Evolutionary conservation across 1,284 basidiomycete genomes (phyloP), one percentile per base, ranked within the genome.

Genomic region (Fistulina hepatica): DNA sequence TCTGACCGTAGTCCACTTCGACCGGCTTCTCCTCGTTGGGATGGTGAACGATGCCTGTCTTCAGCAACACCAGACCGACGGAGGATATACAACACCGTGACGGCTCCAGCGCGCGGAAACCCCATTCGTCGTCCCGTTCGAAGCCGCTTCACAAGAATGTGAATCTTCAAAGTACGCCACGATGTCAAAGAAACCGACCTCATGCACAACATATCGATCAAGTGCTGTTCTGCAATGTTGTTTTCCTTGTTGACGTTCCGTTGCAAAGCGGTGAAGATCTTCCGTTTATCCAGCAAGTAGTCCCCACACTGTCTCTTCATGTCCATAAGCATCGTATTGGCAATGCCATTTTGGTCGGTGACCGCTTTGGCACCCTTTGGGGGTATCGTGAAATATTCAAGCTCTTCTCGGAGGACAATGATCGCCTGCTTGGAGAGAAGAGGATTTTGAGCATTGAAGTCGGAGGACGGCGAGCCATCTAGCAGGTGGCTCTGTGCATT

Each of bases 131-230:
- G 20, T 94, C 83, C 21, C 93, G 81, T 57, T 93, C 78, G 57
- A 99, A 99, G 15, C 94, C 94, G 59, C 92, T 95, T 50, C 15
- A 46, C 32, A 33, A 33, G 19, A 15, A 23, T 23, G 33, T 28
- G 13, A 5, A 49, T 30, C 3, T 11, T 34, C 20, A 25, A 33
- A 46, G 33, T 19, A 13, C 27, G n/a, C n/a, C 27, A 13, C 27
- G 17, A 30, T 16, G 17, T 30, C n/a, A 30, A 38, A 30, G 21
- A 33, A 31, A 39, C 70, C 43, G 55, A 92, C 92, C 89, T 94
- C 91, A 97, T 97, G 65, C 95, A 98, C 39, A 99, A 72, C 94
- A 99, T 99, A 64, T 98, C 95, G 61, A 99, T 99, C 48, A 99
- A 67, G 64, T 98, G 94, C 64, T 97, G 94, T 61, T 99, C 94